Conservation (phyloP, 2,329 filamentous ascomycete genomes). For the Fusarium musae region DNA sequence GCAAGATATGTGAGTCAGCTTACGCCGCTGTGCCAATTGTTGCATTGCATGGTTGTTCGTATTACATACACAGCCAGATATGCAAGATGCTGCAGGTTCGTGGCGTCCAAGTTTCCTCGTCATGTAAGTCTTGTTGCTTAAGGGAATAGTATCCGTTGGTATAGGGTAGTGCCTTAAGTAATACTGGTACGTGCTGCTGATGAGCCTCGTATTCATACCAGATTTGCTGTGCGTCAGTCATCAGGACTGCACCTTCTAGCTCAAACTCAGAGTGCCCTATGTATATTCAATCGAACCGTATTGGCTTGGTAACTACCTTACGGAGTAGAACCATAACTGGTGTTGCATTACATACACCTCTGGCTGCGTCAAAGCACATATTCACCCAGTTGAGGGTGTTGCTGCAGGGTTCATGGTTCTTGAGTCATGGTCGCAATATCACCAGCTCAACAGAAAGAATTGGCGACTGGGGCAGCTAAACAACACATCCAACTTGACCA, state of each 20-base stretch:
- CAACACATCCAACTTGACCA: neutral
- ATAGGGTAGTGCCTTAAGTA: neutral
- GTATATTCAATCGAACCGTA: neutral
- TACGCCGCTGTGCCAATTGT: neutral
- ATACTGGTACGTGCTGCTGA: neutral
- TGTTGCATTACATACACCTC: neutral
- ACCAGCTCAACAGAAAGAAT: neutral
- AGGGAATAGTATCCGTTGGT: neutral
- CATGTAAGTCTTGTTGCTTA: neutral
- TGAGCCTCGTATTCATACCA: neutral
- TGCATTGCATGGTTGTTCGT: neutral
- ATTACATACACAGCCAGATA: neutral
- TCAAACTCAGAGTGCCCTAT: neutral
- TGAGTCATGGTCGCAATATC: slow-evolving; percentile 13
- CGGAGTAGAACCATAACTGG: neutral
- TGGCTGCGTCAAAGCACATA: slow-evolving; percentile 19
- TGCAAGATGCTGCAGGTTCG: neutral
- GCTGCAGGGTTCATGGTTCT: slow-evolving; percentile 15
- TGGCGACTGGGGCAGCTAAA: neutral
- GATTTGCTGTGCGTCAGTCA: neutral
- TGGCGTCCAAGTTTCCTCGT: neutral
- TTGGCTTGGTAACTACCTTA: neutral
- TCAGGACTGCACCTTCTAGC: neutral
- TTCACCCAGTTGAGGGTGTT: neutral
- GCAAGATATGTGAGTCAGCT: neutral